Evolutionary conservation across 164 flowering plant species (phyloP).

Genomic region (Cinnamomum chago): DNA sequence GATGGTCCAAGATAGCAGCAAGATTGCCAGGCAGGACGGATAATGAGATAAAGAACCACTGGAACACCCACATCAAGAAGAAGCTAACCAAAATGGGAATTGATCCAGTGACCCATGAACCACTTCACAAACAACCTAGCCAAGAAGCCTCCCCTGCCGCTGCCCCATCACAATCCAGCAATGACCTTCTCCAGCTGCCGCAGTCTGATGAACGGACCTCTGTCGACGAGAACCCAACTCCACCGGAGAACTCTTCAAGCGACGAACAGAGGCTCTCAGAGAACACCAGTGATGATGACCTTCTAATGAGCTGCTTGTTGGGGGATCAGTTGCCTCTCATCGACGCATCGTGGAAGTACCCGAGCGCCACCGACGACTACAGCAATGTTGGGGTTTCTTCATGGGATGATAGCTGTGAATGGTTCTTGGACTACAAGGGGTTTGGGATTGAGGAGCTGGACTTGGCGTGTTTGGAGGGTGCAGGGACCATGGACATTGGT

Average conservation of each 20-base stretch:
- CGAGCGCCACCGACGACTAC: slow-evolving; percentile 7
- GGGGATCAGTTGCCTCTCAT: slow-evolving; percentile 33
- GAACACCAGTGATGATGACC: slow-evolving; percentile 33
- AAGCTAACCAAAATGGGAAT: slow-evolving; percentile 83
- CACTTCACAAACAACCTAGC: slow-evolving; percentile 34
- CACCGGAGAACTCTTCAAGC: slow-evolving; percentile 32
- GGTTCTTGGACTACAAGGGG: slow-evolving; percentile 63
- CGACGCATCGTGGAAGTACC: slow-evolving; percentile 40
- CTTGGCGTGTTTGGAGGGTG: slow-evolving; percentile 36
- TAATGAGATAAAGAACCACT: slow-evolving; percentile 86
- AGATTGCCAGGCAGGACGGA: slow-evolving; percentile 84
- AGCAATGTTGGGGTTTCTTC: slow-evolving; percentile 12
- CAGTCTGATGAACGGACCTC: slow-evolving; percentile 6
- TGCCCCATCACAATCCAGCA: slow-evolving; percentile 5
- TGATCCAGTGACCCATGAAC: slow-evolving; percentile 83
- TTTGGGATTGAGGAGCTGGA: slow-evolving; percentile 76
- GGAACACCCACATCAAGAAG: slow-evolving; percentile 93
- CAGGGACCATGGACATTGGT: slow-evolving; percentile 17
- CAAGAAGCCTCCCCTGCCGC: slow-evolving; percentile 10
- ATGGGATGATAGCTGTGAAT: slow-evolving; percentile 46
- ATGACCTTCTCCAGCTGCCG: not conserved
- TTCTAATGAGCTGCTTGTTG: slow-evolving; percentile 43
- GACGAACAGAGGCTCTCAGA: slow-evolving; percentile 26
- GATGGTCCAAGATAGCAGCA: slow-evolving; percentile 89
- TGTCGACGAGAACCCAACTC: slow-evolving; percentile 34